Percentiles rank a stretch among this genome's conserved stretches.
These are phyloP conservation scores for Malassezia sp. DNA, from an alignment of 1,284 basidiomycete species.

Conservation along the genomic window DNA sequence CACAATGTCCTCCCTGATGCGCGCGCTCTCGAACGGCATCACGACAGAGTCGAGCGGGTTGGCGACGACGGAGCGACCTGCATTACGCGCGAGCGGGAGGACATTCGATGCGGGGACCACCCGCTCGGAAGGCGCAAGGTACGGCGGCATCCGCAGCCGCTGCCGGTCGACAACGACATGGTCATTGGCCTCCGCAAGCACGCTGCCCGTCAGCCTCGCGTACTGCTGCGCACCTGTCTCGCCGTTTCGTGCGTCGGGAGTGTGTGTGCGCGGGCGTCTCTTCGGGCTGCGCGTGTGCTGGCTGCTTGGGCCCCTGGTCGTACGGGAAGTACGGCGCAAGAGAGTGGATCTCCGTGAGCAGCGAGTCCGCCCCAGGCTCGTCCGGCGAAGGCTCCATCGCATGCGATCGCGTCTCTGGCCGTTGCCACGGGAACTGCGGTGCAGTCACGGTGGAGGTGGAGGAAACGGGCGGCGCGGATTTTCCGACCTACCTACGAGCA, in stretches of 20 bases:
- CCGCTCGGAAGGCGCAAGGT: slow-evolving; percentile 16
- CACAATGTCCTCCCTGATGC: slow-evolving; percentile 35
- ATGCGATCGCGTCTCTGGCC: too few species aligned
- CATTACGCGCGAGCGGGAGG: too few species aligned
- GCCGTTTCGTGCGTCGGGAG: too few species aligned
- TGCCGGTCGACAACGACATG: slow-evolving; percentile 33
- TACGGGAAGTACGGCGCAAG: slow-evolving; percentile 16
- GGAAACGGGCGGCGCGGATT: too few species aligned
- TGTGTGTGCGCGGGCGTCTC: too few species aligned
- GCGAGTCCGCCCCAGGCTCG: slow-evolving; percentile 1
- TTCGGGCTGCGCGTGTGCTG: too few species aligned
- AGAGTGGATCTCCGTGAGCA: slow-evolving; percentile 14
- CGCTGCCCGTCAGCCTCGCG: too few species aligned
- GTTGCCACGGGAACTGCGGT: too few species aligned
- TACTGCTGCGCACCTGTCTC: too few species aligned
- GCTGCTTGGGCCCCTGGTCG: slow-evolving; percentile 1
- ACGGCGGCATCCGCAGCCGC: slow-evolving; percentile 20
- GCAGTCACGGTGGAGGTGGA: too few species aligned
- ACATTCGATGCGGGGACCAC: slow-evolving; percentile 10
- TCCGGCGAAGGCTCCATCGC: neutral
- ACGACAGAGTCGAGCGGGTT: slow-evolving; percentile 22
- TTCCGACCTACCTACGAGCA: too few species aligned
- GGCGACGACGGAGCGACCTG: neutral
- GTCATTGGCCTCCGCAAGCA: slow-evolving; percentile 27
- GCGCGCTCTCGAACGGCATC: slow-evolving; percentile 29